Base-by-base conservation (phyloP, 2,329 filamentous ascomycete genomes). In the Erysiphe pulchra region DNA sequence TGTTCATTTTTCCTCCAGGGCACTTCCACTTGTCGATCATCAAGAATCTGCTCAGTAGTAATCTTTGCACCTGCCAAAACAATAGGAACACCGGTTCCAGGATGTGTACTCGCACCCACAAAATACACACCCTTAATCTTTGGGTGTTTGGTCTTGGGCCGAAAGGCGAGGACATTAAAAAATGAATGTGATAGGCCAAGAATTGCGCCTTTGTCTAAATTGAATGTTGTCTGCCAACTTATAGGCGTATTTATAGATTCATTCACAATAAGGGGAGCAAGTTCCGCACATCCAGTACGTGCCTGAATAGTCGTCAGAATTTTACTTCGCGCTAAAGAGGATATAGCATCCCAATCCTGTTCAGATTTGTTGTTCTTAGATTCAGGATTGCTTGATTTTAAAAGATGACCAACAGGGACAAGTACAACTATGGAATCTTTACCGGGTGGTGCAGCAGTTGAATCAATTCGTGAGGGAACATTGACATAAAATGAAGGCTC, bases 401-500 rank as follows among this genome's bases (percentile, higher is more conserved):
- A 59, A 1, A 83, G 64, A 55, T 83, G 78, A 0, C 80, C 79
- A 1, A 80, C 75, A 0, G 80, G 80, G 0, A 84, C 77, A 6
- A 84, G 66, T 1, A 80, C 75, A 13, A 82, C 74, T 42, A 84
- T 60, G 1, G 70, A 65, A 54, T 85, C 80, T 52, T 69, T 70
- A 1, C 69, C 73, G 2, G 65, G 58, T 0, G 80, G 80, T 0
- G 80, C 77, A 1, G 80, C 80, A 0, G 68, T 68, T 0, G 72
- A 63, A 51, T 84, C 80, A 8, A 82, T 67, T 12, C 78, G 68
- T 42, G 70, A 77, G 0, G 80, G 80, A 0, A 84, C 77, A 55
- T 84, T 82, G 59, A 84, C 70, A 59, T 84, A 84, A 63, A 84
- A 85, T 47, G 71, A 77, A 0, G 79, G 79, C 48, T 82, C 67